Percentiles rank a stretch among this genome's conserved stretches.
These are phyloP conservation scores for Aspergillus puulaauensis DNA, from an alignment of 2,329 filamentous ascomycete genomes.

Conservation along the genomic window DNA sequence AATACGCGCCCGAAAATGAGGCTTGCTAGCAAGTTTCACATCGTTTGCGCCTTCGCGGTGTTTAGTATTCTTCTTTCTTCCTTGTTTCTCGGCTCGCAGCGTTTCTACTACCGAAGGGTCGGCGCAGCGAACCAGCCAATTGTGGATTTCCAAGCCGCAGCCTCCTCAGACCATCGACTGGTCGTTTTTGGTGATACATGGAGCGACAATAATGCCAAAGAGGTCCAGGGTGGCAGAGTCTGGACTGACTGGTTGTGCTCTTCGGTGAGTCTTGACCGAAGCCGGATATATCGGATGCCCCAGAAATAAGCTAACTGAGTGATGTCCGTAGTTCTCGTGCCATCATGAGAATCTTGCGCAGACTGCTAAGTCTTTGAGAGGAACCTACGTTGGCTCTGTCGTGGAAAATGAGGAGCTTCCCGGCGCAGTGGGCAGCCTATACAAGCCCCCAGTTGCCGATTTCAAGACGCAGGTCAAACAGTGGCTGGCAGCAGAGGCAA, in stretches of 20 bases:
- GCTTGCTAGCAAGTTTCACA: slow-evolving; percentile 32
- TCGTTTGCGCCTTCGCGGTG: slow-evolving; percentile 28
- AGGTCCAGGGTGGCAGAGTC: slow-evolving; percentile 26
- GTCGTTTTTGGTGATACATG: slow-evolving; percentile 43
- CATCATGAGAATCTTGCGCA: slow-evolving; percentile 35
- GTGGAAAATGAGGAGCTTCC: slow-evolving; percentile 34
- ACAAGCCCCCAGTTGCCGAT: slow-evolving; percentile 32
- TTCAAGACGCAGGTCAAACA: slow-evolving; percentile 37
- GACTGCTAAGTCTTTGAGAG: slow-evolving; percentile 26
- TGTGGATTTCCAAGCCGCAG: slow-evolving; percentile 20
- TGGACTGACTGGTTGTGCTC: slow-evolving; percentile 40
- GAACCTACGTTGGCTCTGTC: slow-evolving; percentile 29
- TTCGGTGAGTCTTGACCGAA: slow-evolving; percentile 25
- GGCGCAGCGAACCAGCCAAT: slow-evolving; percentile 16
- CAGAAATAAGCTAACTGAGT: slow-evolving; percentile 3
- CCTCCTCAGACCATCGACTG: slow-evolving; percentile 28
- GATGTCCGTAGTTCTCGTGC: slow-evolving; percentile 31
- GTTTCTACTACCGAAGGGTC: slow-evolving; percentile 21
- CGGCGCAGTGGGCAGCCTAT: slow-evolving; percentile 23
- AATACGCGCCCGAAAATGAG: slow-evolving; percentile 21
- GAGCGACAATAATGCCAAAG: slow-evolving; percentile 35
- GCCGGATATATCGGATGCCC: background rate
- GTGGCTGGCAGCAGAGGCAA: slow-evolving; percentile 35
- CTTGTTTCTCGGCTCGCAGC: slow-evolving; percentile 28
- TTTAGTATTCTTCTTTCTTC: slow-evolving; percentile 31